A percentile compares a stretch with the other conserved stretches of the same genome.
phyloP scores from a whole-genome alignment of 805 yeast genomes.

The Teunomyces barrocoloradensis region DNA sequence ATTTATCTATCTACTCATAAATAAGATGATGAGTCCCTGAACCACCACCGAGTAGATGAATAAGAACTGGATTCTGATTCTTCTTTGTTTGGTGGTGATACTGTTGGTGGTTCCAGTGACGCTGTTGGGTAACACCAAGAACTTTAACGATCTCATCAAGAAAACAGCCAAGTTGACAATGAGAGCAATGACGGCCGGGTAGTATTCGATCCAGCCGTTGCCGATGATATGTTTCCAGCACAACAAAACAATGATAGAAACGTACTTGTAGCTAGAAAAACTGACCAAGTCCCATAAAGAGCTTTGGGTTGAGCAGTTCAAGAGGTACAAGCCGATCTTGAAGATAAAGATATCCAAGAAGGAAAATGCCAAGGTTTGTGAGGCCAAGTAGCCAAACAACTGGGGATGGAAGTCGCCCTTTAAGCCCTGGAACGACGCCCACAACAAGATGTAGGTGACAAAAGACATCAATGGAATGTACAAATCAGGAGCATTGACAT shows the following conservation, averaged over 20 bases:
- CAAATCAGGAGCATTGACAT: conserved; percentile 92
- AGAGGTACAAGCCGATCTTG: conserved; percentile 77
- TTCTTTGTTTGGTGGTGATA: conserved; percentile 64
- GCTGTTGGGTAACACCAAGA: conserved; percentile 60
- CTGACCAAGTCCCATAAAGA: conserved; percentile 77
- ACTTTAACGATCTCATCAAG: conserved; percentile 66
- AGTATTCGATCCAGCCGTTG: conserved; percentile 32
- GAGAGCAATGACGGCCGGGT: conserved; percentile 31
- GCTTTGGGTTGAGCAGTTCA: conserved; percentile 62
- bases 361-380: conserved; percentile 82
- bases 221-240: conserved; percentile 48
- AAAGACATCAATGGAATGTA: conserved; percentile 94
- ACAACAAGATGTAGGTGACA: conserved; percentile 77
- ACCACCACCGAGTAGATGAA: conserved; percentile 80
- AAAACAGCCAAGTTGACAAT: conserved; percentile 53
- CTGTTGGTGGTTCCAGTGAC: conserved; percentile 44
- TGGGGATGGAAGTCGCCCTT: conserved; percentile 92
- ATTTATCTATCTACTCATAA: conserved; percentile 44
- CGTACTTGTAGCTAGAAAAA: conserved; percentile 92
- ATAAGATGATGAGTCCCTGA: conserved; percentile 74
- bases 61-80: conserved; percentile 81
- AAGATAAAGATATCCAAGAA: conserved; percentile 72
- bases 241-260: conserved; percentile 64
- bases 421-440: conserved; percentile 83
- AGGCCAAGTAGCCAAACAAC: conserved; percentile 79